Evolutionary conservation across 2,329 filamentous ascomycete genomes (phyloP).

Genomic region (Alternaria ethzedia): DNA sequence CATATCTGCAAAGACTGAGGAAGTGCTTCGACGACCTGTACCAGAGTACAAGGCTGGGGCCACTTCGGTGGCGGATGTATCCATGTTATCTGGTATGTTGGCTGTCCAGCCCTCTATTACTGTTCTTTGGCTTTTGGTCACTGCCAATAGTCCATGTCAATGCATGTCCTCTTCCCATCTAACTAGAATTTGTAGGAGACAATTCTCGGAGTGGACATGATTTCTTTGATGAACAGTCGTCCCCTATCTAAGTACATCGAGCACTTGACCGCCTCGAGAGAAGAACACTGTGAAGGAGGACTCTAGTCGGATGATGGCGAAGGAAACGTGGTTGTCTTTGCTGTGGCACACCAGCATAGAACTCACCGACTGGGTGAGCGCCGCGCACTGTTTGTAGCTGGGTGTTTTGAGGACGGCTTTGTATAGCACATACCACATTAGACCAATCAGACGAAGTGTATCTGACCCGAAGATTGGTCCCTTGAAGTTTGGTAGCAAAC

Average conservation of each 20-base stretch:
- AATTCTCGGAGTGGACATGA: not conserved
- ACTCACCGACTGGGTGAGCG: not conserved
- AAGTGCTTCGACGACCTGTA: not conserved
- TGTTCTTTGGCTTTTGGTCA: not conserved
- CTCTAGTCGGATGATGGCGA: not conserved
- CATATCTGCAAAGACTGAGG: not conserved
- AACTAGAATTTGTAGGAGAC: not conserved
- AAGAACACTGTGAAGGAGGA: not conserved
- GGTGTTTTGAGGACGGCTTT: not conserved
- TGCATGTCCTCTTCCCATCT: not conserved
- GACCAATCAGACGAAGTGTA: not conserved
- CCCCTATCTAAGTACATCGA: not conserved
- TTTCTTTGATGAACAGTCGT: not conserved
- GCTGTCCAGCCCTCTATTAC: not conserved
- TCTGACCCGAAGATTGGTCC: not conserved
- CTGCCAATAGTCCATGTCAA: not conserved
- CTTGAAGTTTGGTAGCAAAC: not conserved
- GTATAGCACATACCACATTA: not conserved
- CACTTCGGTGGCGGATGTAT: not conserved
- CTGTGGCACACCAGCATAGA: not conserved
- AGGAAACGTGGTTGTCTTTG: not conserved
- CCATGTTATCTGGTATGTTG: not conserved
- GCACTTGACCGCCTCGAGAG: not conserved
- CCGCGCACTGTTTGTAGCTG: not conserved
- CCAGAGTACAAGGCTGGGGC: not conserved